Evolutionary conservation across 1,284 basidiomycete genomes (phyloP), one percentile per base, ranked within the genome.

Genomic region (Ustilago loliicola): DNA sequence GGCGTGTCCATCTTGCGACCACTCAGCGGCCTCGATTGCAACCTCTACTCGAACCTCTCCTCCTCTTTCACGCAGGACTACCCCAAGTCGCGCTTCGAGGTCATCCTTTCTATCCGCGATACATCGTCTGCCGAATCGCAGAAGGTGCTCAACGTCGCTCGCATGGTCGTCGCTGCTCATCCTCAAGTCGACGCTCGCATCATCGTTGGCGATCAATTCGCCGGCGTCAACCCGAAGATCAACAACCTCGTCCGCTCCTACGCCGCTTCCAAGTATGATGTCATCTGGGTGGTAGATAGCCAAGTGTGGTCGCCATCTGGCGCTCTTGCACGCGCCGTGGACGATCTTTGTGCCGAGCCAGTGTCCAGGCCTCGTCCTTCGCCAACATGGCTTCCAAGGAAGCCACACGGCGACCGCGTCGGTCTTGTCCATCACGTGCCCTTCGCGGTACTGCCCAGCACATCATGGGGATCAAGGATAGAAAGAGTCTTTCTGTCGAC

Each of bases 371-470:
- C 56, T 27, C 81, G 78, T 87, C 86, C 34, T 82, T 82, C 38
- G 75, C 83, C 55, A 50, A 77, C 32, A 76, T 78, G 45, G 60
- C 51, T 79, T 32, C 45, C 45, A 4, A 72, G 82, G 13, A 58
- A 51, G 19, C 77, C 81, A 17, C 77, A 80, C 54, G 66, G 65
- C 40, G 6, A 69, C 38, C 61, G 82, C 21, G 91, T 97, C 57
- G 95, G 92, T 1, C 90, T 99, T 8, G 94, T 99, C 0, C 97
- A 99, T 86, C 97, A 99, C 86, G 93, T 98, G 8, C 97, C 97
- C 0, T 93, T 95, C 79, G 97, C 94, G 0, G 91, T 93, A 61
- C 90, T 88, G 13, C 93, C 87, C 87, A 79, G 85, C 52, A 71
- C 82, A 9, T 87, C 87, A 0, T 80, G 77, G 74, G 97, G 96